Percentiles rank a stretch among this genome's conserved stretches.
Conservation (phyloP, 2,329 filamentous ascomycete species). For the Colletotrichum sp. region DNA sequence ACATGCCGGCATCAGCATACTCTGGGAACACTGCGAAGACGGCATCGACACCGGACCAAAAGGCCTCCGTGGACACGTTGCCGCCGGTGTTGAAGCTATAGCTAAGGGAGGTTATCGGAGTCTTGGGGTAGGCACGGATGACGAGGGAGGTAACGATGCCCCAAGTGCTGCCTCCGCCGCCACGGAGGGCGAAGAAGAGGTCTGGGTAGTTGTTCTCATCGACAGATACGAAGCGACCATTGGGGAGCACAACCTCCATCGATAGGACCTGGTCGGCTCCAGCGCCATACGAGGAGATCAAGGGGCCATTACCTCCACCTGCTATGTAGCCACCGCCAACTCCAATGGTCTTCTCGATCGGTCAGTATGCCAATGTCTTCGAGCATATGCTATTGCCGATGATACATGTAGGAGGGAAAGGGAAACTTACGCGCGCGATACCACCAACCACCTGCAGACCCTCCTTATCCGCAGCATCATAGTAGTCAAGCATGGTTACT, state of each 20-base stretch:
- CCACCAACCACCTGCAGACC: constrained; percentile 31
- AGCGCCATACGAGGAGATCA: constrained; percentile 34
- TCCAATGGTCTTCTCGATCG: constrained; percentile 27
- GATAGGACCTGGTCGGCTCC: constrained; percentile 41
- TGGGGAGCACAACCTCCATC: constrained; percentile 35
- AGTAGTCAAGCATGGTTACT: constrained; percentile 28
- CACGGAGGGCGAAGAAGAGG: constrained; percentile 54
- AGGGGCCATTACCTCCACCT: constrained; percentile 35
- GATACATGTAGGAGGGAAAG: too few species aligned
- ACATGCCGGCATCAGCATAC: constrained; percentile 39
- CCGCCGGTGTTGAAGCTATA: constrained; percentile 30
- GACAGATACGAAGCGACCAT: constrained; percentile 33
- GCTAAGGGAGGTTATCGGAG: constrained; percentile 32
- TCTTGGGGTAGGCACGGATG: constrained; percentile 43
- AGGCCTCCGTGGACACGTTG: constrained; percentile 30
- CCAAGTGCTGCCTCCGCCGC: constrained; percentile 51
- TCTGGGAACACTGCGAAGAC: constrained; percentile 36
- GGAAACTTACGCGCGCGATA: constrained; percentile 46
- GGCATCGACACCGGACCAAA: constrained; percentile 33
- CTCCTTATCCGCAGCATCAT: constrained; percentile 23
- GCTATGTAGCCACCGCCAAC: constrained; percentile 35
- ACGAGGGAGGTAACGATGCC: constrained; percentile 48
- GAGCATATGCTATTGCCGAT: not conserved
- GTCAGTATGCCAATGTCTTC: constrained; percentile 20
- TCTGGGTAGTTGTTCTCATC: constrained; percentile 42